phyloP scores from a whole-genome alignment of 345 rosid species.

The Lumnitzera littorea region DNA sequence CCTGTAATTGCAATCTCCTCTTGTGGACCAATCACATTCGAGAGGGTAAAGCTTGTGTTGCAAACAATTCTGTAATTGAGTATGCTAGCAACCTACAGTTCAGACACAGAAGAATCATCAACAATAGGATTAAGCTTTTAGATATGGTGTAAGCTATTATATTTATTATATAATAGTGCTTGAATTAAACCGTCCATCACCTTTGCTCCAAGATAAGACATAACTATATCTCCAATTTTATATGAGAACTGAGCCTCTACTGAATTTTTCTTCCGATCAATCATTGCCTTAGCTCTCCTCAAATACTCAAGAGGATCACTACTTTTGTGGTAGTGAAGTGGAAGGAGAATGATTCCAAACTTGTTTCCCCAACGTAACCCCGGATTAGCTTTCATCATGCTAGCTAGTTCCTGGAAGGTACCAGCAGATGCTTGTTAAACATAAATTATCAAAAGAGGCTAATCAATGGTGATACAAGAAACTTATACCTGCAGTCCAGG shows the following conservation, averaged over 20 bases:
- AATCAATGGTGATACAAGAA: background rate
- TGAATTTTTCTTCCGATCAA: constrained; percentile 41
- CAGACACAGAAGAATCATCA: background rate
- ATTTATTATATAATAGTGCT: background rate
- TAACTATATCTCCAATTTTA: constrained; percentile 21
- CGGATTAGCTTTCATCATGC: constrained; percentile 24
- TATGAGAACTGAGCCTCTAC: constrained; percentile 49
- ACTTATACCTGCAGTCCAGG: constrained; percentile 32
- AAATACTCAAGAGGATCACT: constrained; percentile 30
- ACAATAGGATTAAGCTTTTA: background rate
- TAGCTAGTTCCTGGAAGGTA: constrained; percentile 25
- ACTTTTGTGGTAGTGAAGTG: constrained; percentile 25
- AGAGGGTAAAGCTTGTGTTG: constrained; percentile 45
- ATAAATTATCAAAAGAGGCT: background rate
- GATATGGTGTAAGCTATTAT: background rate
- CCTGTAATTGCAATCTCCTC: constrained; percentile 38
- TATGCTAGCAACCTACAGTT: constrained; percentile 31
- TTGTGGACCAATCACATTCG: constrained; percentile 45
- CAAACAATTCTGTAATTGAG: constrained; percentile 44
- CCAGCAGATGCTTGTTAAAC: background rate
- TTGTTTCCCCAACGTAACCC: constrained; percentile 43
- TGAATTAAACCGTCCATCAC: constrained; percentile 4
- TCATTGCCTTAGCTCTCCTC: constrained; percentile 41
- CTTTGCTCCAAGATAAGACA: constrained; percentile 42
- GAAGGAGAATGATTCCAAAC: constrained; percentile 46